phyloP scores from a whole-genome alignment of 805 yeast genomes.

The Saccharomycopsis capsularis region DNA sequence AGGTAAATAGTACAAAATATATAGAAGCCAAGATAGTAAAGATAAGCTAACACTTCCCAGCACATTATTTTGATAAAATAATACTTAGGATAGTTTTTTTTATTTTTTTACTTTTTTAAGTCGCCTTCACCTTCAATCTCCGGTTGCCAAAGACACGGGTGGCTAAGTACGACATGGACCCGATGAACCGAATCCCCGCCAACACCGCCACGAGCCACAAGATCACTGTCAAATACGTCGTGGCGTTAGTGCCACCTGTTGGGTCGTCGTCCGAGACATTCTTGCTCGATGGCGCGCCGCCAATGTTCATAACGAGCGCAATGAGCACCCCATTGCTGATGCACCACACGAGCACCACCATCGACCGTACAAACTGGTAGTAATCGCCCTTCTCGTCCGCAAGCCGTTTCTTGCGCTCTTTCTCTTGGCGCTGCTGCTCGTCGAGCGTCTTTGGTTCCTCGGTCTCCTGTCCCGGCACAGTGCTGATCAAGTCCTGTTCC shows the following conservation, averaged over 20 bases:
- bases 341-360: slow-evolving; percentile 87
- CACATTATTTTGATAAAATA: no score
- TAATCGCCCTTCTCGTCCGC: slow-evolving; percentile 37
- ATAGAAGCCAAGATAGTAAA: no score
- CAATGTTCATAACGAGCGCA: slow-evolving; percentile 78
- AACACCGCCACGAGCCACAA: slow-evolving; percentile 58
- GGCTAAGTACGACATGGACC: slow-evolving; percentile 43
- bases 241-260: slow-evolving; percentile 31
- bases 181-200: slow-evolving; percentile 50
- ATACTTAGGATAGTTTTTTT: no score
- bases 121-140: no score
- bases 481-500: slow-evolving; percentile 27
- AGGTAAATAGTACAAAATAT: no score
- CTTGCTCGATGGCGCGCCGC: slow-evolving; percentile 44
- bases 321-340: slow-evolving; percentile 75
- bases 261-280: slow-evolving; percentile 24
- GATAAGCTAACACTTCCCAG: no score
- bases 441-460: slow-evolving; percentile 33
- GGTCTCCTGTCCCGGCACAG: slow-evolving; percentile 42
- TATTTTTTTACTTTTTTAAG: no score
- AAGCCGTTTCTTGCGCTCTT: slow-evolving; percentile 27
- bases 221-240: slow-evolving; percentile 43
- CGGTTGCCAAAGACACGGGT: slow-evolving; percentile 23
- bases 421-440: slow-evolving; percentile 16
- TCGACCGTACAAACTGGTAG: slow-evolving; percentile 83